These are phyloP conservation scores for Fusarium burgessii DNA, from an alignment of 2,329 filamentous ascomycete species.

Conservation along the genomic window DNA sequence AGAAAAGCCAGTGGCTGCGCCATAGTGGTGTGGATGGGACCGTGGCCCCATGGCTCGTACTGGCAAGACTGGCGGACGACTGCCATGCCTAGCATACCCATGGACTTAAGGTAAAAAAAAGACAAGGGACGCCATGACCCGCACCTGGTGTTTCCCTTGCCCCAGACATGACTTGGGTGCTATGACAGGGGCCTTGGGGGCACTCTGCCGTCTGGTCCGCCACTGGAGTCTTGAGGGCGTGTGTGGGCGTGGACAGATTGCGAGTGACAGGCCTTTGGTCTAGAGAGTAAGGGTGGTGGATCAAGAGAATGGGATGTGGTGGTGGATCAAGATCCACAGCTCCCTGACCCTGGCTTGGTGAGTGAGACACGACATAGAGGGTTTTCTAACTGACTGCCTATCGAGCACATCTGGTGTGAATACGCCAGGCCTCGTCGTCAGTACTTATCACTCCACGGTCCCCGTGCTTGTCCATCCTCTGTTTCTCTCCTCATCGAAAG, in stretches of 20 bases:
- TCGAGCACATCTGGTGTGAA: conserved; percentile 47
- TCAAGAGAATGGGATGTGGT: conserved; percentile 42
- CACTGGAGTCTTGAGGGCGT: conserved; percentile 32
- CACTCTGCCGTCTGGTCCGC: conserved; percentile 47
- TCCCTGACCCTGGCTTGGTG: conserved; percentile 55
- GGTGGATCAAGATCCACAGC: conserved; percentile 47
- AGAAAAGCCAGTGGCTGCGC: conserved; percentile 53
- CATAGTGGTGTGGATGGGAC: conserved; percentile 48
- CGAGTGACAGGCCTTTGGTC: conserved; percentile 20
- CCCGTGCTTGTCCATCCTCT: conserved; percentile 57
- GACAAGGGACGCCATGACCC: conserved; percentile 36
- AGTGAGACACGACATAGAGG: conserved; percentile 64
- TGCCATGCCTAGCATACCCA: conserved; percentile 11
- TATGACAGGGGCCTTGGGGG: conserved; percentile 45
- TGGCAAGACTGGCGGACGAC: conserved; percentile 33
- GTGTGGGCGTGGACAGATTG: conserved; percentile 30
- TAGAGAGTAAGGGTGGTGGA: conserved; percentile 38
- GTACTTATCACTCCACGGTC: conserved; percentile 63
- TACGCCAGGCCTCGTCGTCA: conserved; percentile 52
- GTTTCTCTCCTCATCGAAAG: conserved; percentile 51
- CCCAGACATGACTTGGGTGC: conserved; percentile 45
- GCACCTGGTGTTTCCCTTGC: conserved; percentile 48
- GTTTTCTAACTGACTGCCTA: conserved; percentile 47
- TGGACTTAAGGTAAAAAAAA: conserved; percentile 33
- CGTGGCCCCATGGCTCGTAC: conserved; percentile 34